phyloP scores from a whole-genome alignment of 2,329 filamentous ascomycete species.

The Ciborinia camelliae region DNA sequence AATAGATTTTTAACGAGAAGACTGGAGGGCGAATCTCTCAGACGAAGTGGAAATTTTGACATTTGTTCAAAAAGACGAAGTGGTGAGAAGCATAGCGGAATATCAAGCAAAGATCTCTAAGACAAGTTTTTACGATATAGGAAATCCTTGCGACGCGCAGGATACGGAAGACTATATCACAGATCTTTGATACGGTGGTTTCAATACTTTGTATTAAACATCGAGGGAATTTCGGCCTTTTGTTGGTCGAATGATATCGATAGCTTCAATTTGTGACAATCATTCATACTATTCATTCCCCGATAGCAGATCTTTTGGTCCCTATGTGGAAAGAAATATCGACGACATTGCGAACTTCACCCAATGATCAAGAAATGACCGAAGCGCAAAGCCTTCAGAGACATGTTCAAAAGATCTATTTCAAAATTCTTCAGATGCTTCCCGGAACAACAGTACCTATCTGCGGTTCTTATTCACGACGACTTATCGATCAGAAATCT shows the following conservation, averaged over 20 bases:
- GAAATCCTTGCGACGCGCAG: not conserved
- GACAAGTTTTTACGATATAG: not conserved
- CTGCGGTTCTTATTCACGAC: not conserved
- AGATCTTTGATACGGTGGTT: not conserved
- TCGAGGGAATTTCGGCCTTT: not conserved
- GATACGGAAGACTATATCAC: not conserved
- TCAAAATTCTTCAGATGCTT: not conserved
- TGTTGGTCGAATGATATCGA: not conserved
- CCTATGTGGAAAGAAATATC: not conserved
- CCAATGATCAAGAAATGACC: not conserved
- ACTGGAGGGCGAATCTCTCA: not conserved
- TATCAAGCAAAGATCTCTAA: not conserved
- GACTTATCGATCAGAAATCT: slow-evolving; percentile 8
- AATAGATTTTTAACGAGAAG: not conserved
- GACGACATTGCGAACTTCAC: not conserved
- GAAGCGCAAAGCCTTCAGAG: not conserved
- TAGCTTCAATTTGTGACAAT: not conserved
- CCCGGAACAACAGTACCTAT: not conserved
- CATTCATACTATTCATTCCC: slow-evolving; percentile 1
- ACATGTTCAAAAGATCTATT: not conserved
- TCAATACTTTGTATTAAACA: not conserved
- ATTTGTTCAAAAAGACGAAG: not conserved
- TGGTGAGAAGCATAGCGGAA: not conserved
- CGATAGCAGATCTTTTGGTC: not conserved
- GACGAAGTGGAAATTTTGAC: not conserved